These are phyloP conservation scores for Phytopythium aichiense DNA, from an alignment of 352 stramenopile species.

Conservation along the genomic window DNA sequence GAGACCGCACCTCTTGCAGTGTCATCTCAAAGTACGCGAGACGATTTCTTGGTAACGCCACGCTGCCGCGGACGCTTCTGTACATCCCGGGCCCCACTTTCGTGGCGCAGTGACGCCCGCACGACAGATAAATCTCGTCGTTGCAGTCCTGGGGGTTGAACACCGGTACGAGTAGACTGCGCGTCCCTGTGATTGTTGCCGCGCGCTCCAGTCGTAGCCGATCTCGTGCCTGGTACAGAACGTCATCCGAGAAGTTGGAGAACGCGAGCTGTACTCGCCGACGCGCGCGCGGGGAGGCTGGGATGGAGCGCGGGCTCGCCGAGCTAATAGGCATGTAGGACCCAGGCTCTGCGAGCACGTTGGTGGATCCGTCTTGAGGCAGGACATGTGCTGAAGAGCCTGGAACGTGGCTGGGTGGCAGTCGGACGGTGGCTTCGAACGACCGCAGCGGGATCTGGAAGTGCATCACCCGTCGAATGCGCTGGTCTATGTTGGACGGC, in stretches of 20 bases:
- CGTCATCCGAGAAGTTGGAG: constrained; percentile 79
- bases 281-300: constrained; percentile 64
- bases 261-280: constrained; percentile 75
- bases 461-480: constrained; percentile 88
- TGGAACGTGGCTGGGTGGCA: constrained; percentile 38
- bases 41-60: constrained; percentile 57
- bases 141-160: constrained; percentile 83
- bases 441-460: constrained; percentile 81
- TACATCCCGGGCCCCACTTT: constrained; percentile 77
- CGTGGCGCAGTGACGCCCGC: constrained; percentile 73
- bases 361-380: neutral
- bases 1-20: constrained; percentile 41
- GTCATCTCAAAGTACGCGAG: constrained; percentile 88
- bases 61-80: constrained; percentile 63
- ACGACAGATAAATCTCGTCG: constrained; percentile 85
- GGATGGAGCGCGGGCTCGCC: constrained; percentile 77
- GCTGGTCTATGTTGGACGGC: constrained; percentile 74
- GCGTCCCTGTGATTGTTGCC: constrained; percentile 61
- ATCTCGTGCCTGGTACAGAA: constrained; percentile 80
- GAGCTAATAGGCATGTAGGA: constrained; percentile 17
- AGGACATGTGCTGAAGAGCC: neutral
- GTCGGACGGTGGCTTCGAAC: constrained; percentile 79
- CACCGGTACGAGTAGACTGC: constrained; percentile 47
- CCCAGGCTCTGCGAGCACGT: neutral
- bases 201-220: constrained; percentile 68